Evolutionary conservation across 441 rosid genomes (phyloP), one percentile per base, ranked within the genome.

Genomic region (Sinapis alba): DNA sequence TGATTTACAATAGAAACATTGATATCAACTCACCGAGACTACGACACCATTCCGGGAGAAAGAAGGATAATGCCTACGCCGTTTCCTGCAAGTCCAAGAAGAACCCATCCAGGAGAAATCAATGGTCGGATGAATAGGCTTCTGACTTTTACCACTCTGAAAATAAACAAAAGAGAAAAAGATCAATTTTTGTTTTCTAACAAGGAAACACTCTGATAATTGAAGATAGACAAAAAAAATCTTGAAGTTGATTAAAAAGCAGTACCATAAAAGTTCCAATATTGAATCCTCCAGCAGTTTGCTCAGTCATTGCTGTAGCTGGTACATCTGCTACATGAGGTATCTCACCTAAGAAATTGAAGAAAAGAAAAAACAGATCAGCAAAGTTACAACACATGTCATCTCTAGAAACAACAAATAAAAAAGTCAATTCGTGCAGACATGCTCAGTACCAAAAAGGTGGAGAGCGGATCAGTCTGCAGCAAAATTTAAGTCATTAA

Each of bases 71-170:
- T 93, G 96, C 72, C 73, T 87, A 45, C 88, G 80, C 74, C 80
- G 80, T 75, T 84, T 92, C 73, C 83, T 81, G 68, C 89, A 88
- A n/a, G 77, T 88, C 90, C 88, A 86, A 1, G 89, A 79, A 63
- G 86, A 63, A 38, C 98, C 96, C 78, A 88, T 61, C 98, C 98
- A 90, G 2, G 68, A 74, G 71, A 84, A 71, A 7, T 76, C 83
- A 61, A 68, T 74, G n/a, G 79, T 26, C 68, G 57, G 43, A 7
- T 66, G 76, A 54, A 77, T 71, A 53, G 73, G 69, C 80, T 80
- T 80, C 59, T 24, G 15, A 6, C 45, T 62, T 47, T 81, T 83
- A 34, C 66, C 24, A 45, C 77, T 84, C 89, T 81, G 73, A 7
- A 62, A 45, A 18, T 12, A 50, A 53, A 50, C 45, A 7, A 50